Evolutionary conservation across 2,329 filamentous ascomycete species (phyloP).

Genomic region (Colletotrichum cuscutae): DNA sequence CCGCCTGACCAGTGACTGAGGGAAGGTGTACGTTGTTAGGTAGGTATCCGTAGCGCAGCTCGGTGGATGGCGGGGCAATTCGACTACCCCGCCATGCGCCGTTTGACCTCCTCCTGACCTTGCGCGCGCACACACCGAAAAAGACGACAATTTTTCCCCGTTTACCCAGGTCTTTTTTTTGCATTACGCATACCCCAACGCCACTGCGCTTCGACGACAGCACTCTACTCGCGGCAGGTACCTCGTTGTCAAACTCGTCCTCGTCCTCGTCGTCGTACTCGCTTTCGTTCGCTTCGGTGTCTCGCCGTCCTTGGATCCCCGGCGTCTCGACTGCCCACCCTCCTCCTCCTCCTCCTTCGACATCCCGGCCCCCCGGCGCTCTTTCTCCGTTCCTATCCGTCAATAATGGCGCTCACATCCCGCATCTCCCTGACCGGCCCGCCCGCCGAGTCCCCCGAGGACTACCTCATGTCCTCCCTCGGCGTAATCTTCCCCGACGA

Average conservation of each 20-base stretch:
- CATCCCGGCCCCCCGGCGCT: constrained; percentile 6
- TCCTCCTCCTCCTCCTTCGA: not conserved
- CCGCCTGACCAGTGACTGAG: not conserved
- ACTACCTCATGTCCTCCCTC: constrained; percentile 68
- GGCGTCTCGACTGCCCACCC: not conserved
- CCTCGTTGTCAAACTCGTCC: not conserved
- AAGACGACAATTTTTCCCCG: not conserved
- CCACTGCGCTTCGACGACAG: not conserved
- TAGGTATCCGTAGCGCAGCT: no score
- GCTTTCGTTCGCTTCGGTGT: not conserved
- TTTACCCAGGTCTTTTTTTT: not conserved
- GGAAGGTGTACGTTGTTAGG: no score
- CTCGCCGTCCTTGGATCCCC: not conserved
- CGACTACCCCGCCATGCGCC: constrained; percentile 7
- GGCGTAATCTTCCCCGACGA: constrained; percentile 76
- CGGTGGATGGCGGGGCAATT: not conserved
- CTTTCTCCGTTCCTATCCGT: not conserved
- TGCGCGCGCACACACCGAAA: not conserved
- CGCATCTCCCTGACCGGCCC: constrained; percentile 54
- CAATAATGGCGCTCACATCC: constrained; percentile 58
- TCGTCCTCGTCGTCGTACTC: constrained; percentile 13
- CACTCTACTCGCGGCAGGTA: not conserved
- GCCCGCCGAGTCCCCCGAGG: constrained; percentile 59
- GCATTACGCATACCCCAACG: not conserved
- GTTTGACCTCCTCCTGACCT: not conserved